These are phyloP conservation scores for Lachancea cidri DNA, from an alignment of 805 yeast genomes.

Conservation along the genomic window DNA sequence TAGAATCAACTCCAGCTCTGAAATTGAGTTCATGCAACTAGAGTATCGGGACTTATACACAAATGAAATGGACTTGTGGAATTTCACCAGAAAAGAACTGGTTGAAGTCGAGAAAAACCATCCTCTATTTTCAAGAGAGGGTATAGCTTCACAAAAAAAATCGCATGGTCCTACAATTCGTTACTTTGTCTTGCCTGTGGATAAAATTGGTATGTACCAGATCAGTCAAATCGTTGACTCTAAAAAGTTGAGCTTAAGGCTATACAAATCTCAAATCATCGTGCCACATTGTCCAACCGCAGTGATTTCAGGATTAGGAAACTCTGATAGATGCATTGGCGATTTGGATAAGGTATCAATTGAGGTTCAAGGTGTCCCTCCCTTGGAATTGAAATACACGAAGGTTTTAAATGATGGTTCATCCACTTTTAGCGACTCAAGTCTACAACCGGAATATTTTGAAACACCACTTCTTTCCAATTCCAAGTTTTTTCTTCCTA, in stretches of 20 bases:
- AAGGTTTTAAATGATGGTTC: slow-evolving; percentile 38
- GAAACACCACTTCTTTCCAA: slow-evolving; percentile 44
- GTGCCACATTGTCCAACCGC: slow-evolving; percentile 80
- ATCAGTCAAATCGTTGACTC: slow-evolving; percentile 63
- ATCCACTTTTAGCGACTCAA: slow-evolving; percentile 35
- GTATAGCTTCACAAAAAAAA: slow-evolving; percentile 10
- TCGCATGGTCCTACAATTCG: slow-evolving; percentile 31
- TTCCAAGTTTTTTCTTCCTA: slow-evolving; percentile 23
- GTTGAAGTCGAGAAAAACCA: slow-evolving; percentile 30
- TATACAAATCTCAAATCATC: slow-evolving; percentile 54
- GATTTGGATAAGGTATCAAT: slow-evolving; percentile 48
- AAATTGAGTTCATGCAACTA: slow-evolving; percentile 62
- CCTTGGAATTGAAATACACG: slow-evolving; percentile 55
- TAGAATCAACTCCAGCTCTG: slow-evolving; percentile 72
- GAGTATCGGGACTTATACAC: slow-evolving; percentile 53
- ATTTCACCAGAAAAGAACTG: slow-evolving; percentile 56
- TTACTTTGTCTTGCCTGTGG: slow-evolving; percentile 61
- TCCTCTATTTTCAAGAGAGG: slow-evolving; percentile 15
- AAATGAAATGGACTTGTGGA: slow-evolving; percentile 41
- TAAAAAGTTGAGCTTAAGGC: slow-evolving; percentile 55
- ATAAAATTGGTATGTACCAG: slow-evolving; percentile 71
- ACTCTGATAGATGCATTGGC: slow-evolving; percentile 57
- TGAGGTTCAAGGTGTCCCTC: slow-evolving; percentile 70
- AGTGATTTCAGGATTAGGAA: slow-evolving; percentile 39
- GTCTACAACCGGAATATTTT: slow-evolving; percentile 47